A percentile compares a stretch with the other conserved stretches of the same genome.
phyloP scores from a whole-genome alignment of 352 stramenopile genomes.

The Phytophthora tubulina region DNA sequence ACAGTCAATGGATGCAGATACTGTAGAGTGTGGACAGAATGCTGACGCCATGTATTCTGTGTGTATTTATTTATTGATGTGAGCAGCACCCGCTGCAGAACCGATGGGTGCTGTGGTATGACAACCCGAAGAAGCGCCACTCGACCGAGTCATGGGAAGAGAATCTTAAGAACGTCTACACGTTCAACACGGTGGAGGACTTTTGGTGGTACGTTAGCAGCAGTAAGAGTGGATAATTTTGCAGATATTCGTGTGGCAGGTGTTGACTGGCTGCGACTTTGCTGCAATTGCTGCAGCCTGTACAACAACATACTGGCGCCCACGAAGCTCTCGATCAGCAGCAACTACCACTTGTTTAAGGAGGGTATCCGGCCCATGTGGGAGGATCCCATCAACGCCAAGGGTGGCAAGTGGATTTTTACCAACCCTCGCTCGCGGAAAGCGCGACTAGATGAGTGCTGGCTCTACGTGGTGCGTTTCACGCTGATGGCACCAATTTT shows the following conservation, averaged over 20 bases:
- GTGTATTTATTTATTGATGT: constrained; percentile 13
- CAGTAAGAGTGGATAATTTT: background rate
- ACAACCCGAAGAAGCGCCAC: constrained; percentile 92
- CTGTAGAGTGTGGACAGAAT: background rate
- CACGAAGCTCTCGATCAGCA: constrained; percentile 90
- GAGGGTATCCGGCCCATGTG: constrained; percentile 97
- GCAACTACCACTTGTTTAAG: constrained; percentile 99
- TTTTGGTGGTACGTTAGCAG: constrained; percentile 93
- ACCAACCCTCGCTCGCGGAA: constrained; percentile 95
- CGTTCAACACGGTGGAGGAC: constrained; percentile 96
- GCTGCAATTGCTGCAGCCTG: constrained; percentile 44
- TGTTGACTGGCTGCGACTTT: constrained; percentile 9
- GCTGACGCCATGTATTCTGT: constrained; percentile 29
- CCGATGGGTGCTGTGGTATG: constrained; percentile 91
- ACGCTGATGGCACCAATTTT: background rate
- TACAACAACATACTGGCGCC: constrained; percentile 96
- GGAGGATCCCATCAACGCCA: constrained; percentile 96
- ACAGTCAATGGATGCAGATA: background rate
- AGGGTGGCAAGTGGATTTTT: constrained; percentile 97
- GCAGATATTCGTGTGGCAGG: background rate
- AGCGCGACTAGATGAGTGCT: constrained; percentile 95
- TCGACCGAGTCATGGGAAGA: constrained; percentile 90
- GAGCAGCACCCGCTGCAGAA: constrained; percentile 87
- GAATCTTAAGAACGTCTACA: constrained; percentile 93
- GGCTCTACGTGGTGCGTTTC: constrained; percentile 92